Base-by-base conservation (phyloP, 768 basidiomycete species). In the Lyophyllum atratum region DNA sequence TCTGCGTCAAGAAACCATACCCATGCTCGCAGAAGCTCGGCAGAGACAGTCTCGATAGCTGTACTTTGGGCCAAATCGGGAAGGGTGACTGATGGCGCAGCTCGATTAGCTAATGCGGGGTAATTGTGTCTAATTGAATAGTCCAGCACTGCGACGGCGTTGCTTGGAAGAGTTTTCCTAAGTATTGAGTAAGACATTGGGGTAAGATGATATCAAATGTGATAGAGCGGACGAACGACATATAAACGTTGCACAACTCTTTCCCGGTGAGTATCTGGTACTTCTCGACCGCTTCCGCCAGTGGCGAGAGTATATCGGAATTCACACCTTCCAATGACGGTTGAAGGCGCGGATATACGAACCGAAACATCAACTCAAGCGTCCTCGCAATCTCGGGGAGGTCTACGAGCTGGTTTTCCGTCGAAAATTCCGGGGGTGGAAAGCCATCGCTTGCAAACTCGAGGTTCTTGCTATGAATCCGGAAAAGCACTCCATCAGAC, bases 221-320 rank as follows among this genome's bases (percentile, higher is more conserved):
- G 3, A 33, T 4, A 19, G 34, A 44, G 49, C 37, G 17, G 11
- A 61, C 62, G 19, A 17, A 65, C 64, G 49, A 42, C 64, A 65
- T 65, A 22, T 56, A 54, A 5, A 63, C 39, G n/a, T 56, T 66
- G 50, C 63, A 66, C 12, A 63, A 15, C 34, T 59, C 47, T 59
- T 59, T 61, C 5, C 61, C 65, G 14, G 64, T 54, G 24, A 63
- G 63, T 2, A 66, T 55, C 39, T 59, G 54, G 24, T 66, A 65
- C 49, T 65, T 65, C 45, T 64, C 64, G 1, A 58, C 65, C 1
- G 64, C 65, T 24, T 66, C 65, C 4, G 65, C 52, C n/a, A 66
- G 31, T 37, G 22, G 42, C 28, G 37, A 31, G 15, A 64, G 47
- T 0, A 29, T 17, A 17, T 61, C 52, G 31, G 64, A 64, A 17